phyloP scores from a whole-genome alignment of 2,329 filamentous ascomycete species.

The Coniochaeta ligniaria region DNA sequence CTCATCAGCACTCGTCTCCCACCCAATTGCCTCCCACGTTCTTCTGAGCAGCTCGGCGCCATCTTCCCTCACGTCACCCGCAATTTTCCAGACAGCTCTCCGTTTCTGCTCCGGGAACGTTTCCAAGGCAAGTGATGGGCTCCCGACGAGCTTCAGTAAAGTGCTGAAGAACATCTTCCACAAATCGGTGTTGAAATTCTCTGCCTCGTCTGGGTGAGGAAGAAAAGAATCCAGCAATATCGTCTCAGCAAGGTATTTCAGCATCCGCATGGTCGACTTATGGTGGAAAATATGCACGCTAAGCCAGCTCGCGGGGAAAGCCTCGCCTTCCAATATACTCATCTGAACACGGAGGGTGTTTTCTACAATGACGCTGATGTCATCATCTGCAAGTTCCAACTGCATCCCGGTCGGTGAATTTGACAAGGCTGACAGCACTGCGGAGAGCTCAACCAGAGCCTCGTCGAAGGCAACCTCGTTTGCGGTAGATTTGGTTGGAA shows the following conservation, averaged over 20 bases:
- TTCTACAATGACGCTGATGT: conserved; percentile 67
- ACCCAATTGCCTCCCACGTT: conserved; percentile 94
- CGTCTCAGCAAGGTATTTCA: conserved; percentile 68
- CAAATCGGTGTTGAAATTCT: conserved; percentile 83
- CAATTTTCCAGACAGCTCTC: conserved; percentile 96
- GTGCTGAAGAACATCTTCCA: conserved; percentile 94
- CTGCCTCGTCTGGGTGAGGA: conserved; percentile 84
- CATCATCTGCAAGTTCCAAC: conserved; percentile 66
- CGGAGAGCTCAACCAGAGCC: conserved; percentile 78
- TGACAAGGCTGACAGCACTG: conserved; percentile 75
- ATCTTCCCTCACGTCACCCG: conserved; percentile 87
- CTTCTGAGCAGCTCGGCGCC: conserved; percentile 78
- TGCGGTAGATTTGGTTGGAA: conserved; percentile 64
- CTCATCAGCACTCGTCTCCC: conserved; percentile 83
- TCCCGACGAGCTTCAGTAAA: conserved; percentile 81
- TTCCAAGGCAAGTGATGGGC: conserved; percentile 81
- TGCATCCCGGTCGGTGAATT: conserved; percentile 68
- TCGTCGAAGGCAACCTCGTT: conserved; percentile 67
- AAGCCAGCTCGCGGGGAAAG: conserved; percentile 84
- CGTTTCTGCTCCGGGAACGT: conserved; percentile 97
- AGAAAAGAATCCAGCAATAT: conserved; percentile 79
- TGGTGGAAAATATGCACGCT: conserved; percentile 92
- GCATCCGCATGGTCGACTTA: conserved; percentile 76
- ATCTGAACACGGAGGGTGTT: conserved; percentile 78
- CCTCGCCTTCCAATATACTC: conserved; percentile 81